Base-by-base conservation (phyloP, 768 basidiomycete species). In the Amanita jacksonii region DNA sequence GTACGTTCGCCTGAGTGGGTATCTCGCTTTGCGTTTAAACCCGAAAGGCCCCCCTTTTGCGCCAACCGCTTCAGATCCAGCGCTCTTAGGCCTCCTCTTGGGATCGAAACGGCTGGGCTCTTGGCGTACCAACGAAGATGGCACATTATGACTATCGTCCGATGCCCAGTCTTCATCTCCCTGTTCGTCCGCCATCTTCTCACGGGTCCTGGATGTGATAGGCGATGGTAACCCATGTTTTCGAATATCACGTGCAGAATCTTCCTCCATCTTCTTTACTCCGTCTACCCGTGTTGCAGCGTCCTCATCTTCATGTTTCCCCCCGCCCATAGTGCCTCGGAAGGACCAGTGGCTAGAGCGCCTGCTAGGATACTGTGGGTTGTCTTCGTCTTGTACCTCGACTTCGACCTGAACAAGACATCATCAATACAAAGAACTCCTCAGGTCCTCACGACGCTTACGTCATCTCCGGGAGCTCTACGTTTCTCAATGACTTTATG, bases 401-500 rank as follows among this genome's bases (percentile, higher is more conserved):
- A 45, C 43, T 13, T 45, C 25, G 22, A 45, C 25, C 43, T 45
- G 6, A 16, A 16, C 15, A 27, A 25, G 12, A 7, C 12, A 28
- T 16, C 12, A 4, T 32, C n/a, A 36, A 31, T 23, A 24, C 6
- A 40, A 19, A 3, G 6, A 18, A 13, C 16, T 18, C n/a, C 8
- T 8, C 2, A 13, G n/a, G 16, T 7, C 3, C 6, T 5, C 8
- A n/a, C 1, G 30, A 32, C 40, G 56, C 74, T n/a, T 45, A 86
- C 85, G 65, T 86, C 85, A 45, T 77, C 76, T 18, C 78, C 80
- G 3, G 74, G 73, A 1, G 73, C 73, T 4, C 51, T 55, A 8
- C 72, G 70, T 28, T 72, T 64, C 55, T 91, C 88, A 23, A 87
- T 65, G 35, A 91, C 58, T 24, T 67, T 67, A 56, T 82, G 73